These are phyloP conservation scores for Histomonas meleagridis DNA, from an alignment of 208 protist genomes.

Conservation along the genomic window DNA sequence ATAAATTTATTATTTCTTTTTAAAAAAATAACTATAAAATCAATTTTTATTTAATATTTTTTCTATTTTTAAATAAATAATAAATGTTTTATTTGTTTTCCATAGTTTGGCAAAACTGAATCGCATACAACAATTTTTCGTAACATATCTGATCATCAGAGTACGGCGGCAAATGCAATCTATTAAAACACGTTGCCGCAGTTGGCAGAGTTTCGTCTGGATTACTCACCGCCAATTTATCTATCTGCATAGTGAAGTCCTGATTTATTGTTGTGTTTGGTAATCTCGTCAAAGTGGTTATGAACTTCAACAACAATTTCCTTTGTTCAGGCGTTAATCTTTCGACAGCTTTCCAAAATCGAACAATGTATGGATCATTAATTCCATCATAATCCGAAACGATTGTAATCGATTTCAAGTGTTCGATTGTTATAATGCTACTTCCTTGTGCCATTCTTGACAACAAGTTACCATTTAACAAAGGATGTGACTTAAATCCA, in stretches of 20 bases:
- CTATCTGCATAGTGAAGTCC: background rate
- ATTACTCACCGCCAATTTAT: background rate
- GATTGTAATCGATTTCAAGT: background rate
- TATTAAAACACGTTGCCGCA: background rate
- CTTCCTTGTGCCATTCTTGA: background rate
- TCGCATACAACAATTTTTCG: background rate
- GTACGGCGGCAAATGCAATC: background rate
- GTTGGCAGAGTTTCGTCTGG: background rate
- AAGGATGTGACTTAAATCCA: background rate
- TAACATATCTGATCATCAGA: background rate
- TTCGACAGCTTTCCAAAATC: background rate
- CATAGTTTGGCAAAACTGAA: background rate
- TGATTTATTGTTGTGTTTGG: background rate
- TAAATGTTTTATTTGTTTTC: background rate
- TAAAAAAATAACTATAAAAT: background rate
- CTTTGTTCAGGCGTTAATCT: background rate
- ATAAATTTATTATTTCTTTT: background rate
- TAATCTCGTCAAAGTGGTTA: slow-evolving; percentile 3
- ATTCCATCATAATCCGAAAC: background rate
- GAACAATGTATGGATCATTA: background rate
- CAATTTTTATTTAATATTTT: background rate
- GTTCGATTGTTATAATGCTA: background rate
- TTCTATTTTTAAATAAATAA: background rate
- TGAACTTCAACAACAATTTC: background rate
- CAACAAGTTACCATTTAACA: background rate